These are phyloP conservation scores for Eutrema salsugineum DNA, from an alignment of 441 rosid genomes.

Conservation along the genomic window DNA sequence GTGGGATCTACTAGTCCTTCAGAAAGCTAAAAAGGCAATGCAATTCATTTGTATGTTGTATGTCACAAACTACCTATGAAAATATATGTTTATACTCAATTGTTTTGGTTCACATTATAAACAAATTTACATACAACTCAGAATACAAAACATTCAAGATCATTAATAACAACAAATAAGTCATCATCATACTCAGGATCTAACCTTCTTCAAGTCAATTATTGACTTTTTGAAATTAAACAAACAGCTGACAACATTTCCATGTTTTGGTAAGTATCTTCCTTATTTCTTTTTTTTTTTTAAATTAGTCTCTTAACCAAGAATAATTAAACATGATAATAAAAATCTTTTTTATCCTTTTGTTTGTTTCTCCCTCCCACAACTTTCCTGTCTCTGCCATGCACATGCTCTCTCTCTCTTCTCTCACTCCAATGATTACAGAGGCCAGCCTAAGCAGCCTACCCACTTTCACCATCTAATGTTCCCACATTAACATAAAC, in stretches of 20 bases:
- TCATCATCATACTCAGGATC: conserved; percentile 27
- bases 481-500: conserved; percentile 28
- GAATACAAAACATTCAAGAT: not conserved
- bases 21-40: not conserved
- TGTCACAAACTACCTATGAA: not conserved
- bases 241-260: not conserved
- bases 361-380: conserved; percentile 33
- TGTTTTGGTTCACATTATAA: not conserved
- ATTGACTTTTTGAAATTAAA: conserved; percentile 14
- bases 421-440: conserved; percentile 38
- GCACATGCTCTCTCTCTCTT: conserved; percentile 27
- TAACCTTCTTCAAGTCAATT: conserved; percentile 24
- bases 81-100: not conserved
- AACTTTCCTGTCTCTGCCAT: conserved; percentile 28
- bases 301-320: not conserved
- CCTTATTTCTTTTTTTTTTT: not conserved
- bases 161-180: not conserved
- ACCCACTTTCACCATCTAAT: conserved; percentile 37
- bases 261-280: conserved; percentile 20
- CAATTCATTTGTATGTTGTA: conserved; percentile 1
- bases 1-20: not conserved
- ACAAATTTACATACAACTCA: conserved; percentile 2
- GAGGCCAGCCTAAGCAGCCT: conserved; percentile 35
- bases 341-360: conserved; percentile 1
- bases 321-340: conserved; percentile 24